Base-by-base conservation (phyloP, 2,329 filamentous ascomycete genomes). In the Fusarium sp. region DNA sequence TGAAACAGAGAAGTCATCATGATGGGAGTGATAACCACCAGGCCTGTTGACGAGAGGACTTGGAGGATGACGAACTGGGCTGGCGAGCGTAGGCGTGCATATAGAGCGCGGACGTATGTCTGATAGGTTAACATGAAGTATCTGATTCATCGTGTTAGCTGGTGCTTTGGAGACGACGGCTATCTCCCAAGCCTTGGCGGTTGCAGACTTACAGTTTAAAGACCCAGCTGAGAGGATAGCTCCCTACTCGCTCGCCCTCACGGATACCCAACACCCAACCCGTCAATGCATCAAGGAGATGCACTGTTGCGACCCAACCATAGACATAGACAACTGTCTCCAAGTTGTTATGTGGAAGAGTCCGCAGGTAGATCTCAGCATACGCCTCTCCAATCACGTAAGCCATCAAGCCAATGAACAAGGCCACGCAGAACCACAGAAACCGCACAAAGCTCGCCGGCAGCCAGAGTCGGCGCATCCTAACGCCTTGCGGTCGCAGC, bases 61-160 rank as follows among this genome's bases (percentile, higher is more conserved):
- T 91, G 89, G 36, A 91, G 86, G 69, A 86, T 82, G 62, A 90
- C 82, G 79, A 91, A 91, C 77, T 91, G 88, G 38, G 82, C 79
- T 0, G 88, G 89, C 6, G 86, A 89, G 67, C 89, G 88, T 13
- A 91, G 84, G 16, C 89, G 87, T 13, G 89, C 89, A 75, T 91
- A 91, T 62, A 91, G 78, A 10, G 89, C 88, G 57, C 89, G 87
- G 11, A 91, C 89, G 78, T 91, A 91, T 4, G 89, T 91, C 78
- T 91, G 89, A 77, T 91, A 91, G 6, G 89, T 91, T 56, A 91
- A 79, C 82, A 87, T 87, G 76, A 90, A 90, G 77, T 90, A 90
- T 51, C 85, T 87, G 23, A 5, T 11, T 10, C 20, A 11, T 20
- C 18, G n/a, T 18, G 62, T 76, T 46, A 74, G 73, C 20, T 54